These are phyloP conservation scores for Rhododendron williamsianum DNA, from an alignment of 148 eudicot genomes.

Conservation along the genomic window DNA sequence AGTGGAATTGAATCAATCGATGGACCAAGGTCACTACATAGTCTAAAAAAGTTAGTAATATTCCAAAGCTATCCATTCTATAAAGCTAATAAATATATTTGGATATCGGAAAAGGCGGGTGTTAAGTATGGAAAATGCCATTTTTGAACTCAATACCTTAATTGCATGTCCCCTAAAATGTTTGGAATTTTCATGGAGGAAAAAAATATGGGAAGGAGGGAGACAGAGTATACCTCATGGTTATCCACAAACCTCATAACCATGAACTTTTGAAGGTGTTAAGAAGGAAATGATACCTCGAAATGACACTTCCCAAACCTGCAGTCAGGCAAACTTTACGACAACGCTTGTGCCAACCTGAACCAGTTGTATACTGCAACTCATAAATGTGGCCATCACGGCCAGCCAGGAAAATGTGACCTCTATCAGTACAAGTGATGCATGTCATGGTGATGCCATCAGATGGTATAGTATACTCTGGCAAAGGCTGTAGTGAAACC, in stretches of 20 bases:
- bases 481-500: constrained; percentile 81
- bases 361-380: constrained; percentile 77
- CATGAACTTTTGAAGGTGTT: neutral
- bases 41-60: neutral
- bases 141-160: neutral
- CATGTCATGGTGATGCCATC: constrained; percentile 97
- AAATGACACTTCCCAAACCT: constrained; percentile 76
- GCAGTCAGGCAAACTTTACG: constrained; percentile 96
- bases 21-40: neutral
- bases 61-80: neutral
- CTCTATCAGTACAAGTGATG: constrained; percentile 74
- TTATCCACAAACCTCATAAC: neutral
- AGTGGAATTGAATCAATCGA: neutral
- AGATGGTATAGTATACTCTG: constrained; percentile 80
- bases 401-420: constrained; percentile 85
- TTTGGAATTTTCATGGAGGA: neutral
- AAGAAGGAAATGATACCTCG: constrained; percentile 51
- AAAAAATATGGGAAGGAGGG: neutral
- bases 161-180: neutral
- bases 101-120: neutral
- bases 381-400: constrained; percentile 97
- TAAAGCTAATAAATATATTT: neutral
- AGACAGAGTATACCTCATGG: neutral
- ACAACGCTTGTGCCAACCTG: constrained; percentile 90
- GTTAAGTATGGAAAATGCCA: neutral